phyloP scores from a whole-genome alignment of 164 flowering plant genomes.

The Liquidambar formosana region DNA sequence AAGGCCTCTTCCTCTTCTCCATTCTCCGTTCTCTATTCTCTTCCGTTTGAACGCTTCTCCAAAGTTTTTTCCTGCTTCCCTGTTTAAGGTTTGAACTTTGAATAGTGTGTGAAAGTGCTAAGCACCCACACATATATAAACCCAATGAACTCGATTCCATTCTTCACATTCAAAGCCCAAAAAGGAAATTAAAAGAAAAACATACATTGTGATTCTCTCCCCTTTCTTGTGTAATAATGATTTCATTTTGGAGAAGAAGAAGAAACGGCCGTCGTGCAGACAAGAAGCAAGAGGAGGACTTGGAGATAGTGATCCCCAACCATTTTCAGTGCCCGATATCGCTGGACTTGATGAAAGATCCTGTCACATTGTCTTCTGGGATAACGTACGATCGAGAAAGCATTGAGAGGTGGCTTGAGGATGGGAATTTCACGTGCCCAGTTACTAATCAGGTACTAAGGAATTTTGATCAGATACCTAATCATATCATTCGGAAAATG shows the following conservation, averaged over 20 bases:
- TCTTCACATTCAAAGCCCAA: too few relatives aligned
- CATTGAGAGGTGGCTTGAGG: constrained; percentile 82
- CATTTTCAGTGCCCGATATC: constrained; percentile 85
- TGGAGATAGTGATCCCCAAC: constrained; percentile 51
- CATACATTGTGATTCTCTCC: too few relatives aligned
- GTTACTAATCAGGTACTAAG: constrained; percentile 52
- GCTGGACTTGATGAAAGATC: constrained; percentile 87
- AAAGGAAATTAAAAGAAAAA: too few relatives aligned
- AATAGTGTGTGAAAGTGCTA: too few relatives aligned
- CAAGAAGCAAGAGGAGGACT: constrained; percentile 12
- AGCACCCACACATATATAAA: too few relatives aligned
- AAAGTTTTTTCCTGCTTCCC: too few relatives aligned
- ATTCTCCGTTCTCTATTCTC: too few relatives aligned
- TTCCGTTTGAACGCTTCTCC: too few relatives aligned
- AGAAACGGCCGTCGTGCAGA: constrained; percentile 32
- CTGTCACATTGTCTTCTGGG: constrained; percentile 78
- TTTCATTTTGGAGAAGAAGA: constrained; percentile 46
- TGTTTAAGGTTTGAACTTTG: too few relatives aligned
- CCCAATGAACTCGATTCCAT: too few relatives aligned
- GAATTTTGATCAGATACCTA: constrained; percentile 61
- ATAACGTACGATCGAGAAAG: constrained; percentile 78
- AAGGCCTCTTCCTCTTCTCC: too few relatives aligned
- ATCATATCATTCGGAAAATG: constrained; percentile 66
- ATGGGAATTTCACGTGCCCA: constrained; percentile 70
- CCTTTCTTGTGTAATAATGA: constrained; percentile 25